Base-by-base conservation (phyloP, 129 eudicot species). In the Saussurea involucrata region DNA sequence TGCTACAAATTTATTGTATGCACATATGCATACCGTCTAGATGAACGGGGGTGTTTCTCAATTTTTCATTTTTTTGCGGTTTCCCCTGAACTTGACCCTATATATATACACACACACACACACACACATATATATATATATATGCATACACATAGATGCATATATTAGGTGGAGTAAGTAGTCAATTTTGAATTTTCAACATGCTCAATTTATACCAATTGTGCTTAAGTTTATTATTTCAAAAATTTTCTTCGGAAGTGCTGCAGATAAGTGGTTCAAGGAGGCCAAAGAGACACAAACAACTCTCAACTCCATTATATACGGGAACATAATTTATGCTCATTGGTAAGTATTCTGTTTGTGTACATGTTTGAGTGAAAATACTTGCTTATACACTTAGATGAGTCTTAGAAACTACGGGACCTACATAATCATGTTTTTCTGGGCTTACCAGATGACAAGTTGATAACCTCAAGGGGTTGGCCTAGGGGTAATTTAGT, bases 251-350 rank as follows among this genome's bases (percentile, higher is more conserved):
- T 83, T 44, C 34, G 76, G 81, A 79, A 93, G 98, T 78, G 96
- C 96, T 89, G 97, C 98, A 69, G 98, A 91, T 76, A 69, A 40
- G 78, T 95, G 97, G 97, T 95, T 95, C 80, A 82, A 81, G 85
- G 94, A 87, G 89, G 97, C 98, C 57, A 95, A 95, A 85, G 90
- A 95, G 76, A 84, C 83, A 15, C 89, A 76, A 68, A 36, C 81
- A 80, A 76, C 86, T 34, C 36, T 95, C 77, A 91, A 95, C 72
- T 90, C 92, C 65, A 83, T 87, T 69, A 89, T 95, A 78, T 95
- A 91, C 25, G 98, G 97, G 68, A 95, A 85, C 85, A 87, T 95
- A 74, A 91, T 95, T 18, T 95, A 95, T 82, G 98, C 96, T 67
- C 79, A 91, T 78, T 91, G 97, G 95, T 90, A 63, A 32, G 87